Evolutionary conservation across 768 basidiomycete species (phyloP), one percentile per base, ranked within the genome.

Genomic region (Rhizopogon vinicolor): DNA sequence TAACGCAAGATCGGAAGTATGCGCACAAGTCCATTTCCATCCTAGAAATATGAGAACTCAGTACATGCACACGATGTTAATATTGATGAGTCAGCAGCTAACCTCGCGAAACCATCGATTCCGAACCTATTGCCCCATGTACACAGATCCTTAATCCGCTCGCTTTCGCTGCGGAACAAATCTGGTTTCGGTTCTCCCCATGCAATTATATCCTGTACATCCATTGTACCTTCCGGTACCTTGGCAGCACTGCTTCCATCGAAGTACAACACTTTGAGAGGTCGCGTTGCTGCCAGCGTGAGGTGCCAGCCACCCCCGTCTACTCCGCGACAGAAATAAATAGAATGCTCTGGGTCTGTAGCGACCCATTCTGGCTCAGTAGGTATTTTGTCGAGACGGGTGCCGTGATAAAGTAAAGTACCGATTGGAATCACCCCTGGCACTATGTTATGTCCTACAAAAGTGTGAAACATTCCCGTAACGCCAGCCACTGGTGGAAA

Each of bases 391-490:
- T 60, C 28, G 18, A 44, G 45, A 10, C 5, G 13, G 2, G 61
- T 54, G 1, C 66, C 71, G 41, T 74, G 75, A 40, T 75, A 75
- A 3, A 75, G 63, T 7, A 72, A 56, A 5, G 75, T 76, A 16
- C 73, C 74, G 10, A 54, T 56, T 1, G 73, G 67, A 40, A 75
- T 63, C 7, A 49, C 63, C 31, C 68, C 75, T 3, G 70, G 71
- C 12, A 75, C 63, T 12, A 73, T 57, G 44, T 41, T 67, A 29
- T 72, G 70, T 0, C 68, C 66, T 70, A n/a, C 8, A 3, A 50
- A 41, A 7, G 7, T 14, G 18, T 51, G 14, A 40, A 18, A 22
- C 14, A 35, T 22, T 42, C 0, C 31, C 5, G 22, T 14, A 35
- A 19, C 8, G 29, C n/a, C 16, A 22, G 7, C 6, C n/a, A 6